Evolutionary conservation across 257 asterid genomes (phyloP), one percentile per base, ranked within the genome.

Genomic region (Solanum clarkiae): DNA sequence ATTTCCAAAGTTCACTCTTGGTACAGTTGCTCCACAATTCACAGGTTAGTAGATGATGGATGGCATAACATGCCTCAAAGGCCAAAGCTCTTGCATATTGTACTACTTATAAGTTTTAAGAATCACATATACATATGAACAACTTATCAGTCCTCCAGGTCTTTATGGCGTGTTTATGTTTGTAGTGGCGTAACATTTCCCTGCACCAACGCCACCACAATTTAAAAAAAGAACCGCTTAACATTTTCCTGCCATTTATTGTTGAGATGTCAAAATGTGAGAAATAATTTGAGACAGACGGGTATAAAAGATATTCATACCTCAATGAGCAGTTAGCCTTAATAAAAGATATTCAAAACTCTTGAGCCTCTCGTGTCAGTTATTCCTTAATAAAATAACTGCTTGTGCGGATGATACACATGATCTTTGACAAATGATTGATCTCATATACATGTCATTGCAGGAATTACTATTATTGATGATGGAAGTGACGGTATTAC

Each of bases 11-110:
- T 86, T 97, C 87, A 97, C 99, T 82, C 94, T 97, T 36, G 99
- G 99, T 59, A 95, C 98, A 13, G 98, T 95, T 62, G 96, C 99
- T 49, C 99, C 98, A 32, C 94, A 93, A 24, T 97, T 97, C 86
- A 93, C 94, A 84, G 98, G 98, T 94, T 66, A 84, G 60, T 66
- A 85, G 47, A 59, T 26, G 45, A 60, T 22, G 71, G 29, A 77
- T 77, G 63, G 15, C 24, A 8, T 77, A 4, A 77, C 22, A 77
- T 49, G 22, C 62, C 45, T 24, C 62, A 60, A 68, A 32, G 36
- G 36, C 36, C 36, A 32, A 32, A 16, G 22, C 49, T 68, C 75
- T 68, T 32, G 49, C 24, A 68, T 36, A 32, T 68, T 32, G 13
- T 32, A 68, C 49, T 36, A 36, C 77, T 49, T 7, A 68, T n/a